Percentiles rank a stretch among this genome's conserved stretches.
These are phyloP conservation scores for Antrodiella citrinella DNA, from an alignment of 768 basidiomycete genomes.

Conservation along the genomic window DNA sequence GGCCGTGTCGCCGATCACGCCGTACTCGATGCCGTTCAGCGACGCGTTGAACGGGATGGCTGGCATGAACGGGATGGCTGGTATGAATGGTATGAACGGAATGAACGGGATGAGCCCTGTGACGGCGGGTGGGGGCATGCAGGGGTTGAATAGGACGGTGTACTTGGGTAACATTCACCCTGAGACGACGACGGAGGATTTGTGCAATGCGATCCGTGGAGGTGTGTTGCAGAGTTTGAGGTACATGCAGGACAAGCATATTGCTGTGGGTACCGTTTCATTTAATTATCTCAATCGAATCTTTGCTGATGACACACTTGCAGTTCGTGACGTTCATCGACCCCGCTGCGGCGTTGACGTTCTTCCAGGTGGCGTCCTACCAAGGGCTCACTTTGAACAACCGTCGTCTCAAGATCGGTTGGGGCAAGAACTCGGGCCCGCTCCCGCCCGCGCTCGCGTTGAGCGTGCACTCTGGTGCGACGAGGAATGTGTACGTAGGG, in stretches of 20 bases:
- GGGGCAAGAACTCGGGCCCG: constrained; percentile 95
- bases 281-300: too few relatives aligned
- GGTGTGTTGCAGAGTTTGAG: constrained; percentile 92
- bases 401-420: constrained; percentile 91
- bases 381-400: constrained; percentile 90
- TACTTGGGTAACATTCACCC: constrained; percentile 97
- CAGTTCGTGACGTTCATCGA: constrained; percentile 97
- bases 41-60: constrained; percentile 43
- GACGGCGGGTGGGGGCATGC: too few relatives aligned
- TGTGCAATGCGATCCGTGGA: constrained; percentile 96
- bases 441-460: constrained; percentile 76
- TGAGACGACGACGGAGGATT: constrained; percentile 88
- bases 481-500: constrained; percentile 94
- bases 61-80: too few relatives aligned
- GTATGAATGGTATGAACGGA: too few relatives aligned
- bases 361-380: constrained; percentile 87
- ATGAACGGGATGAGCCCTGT: too few relatives aligned
- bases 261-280: constrained; percentile 53
- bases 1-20: constrained; percentile 20
- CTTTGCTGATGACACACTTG: constrained; percentile 4
- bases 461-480: constrained; percentile 88
- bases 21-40: constrained; percentile 33
- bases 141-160: constrained; percentile 83
- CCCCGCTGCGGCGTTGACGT: constrained; percentile 85
- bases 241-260: constrained; percentile 96